Evolutionary conservation across 2,329 filamentous ascomycete genomes (phyloP).

Genomic region (Talaromyces sp.): DNA sequence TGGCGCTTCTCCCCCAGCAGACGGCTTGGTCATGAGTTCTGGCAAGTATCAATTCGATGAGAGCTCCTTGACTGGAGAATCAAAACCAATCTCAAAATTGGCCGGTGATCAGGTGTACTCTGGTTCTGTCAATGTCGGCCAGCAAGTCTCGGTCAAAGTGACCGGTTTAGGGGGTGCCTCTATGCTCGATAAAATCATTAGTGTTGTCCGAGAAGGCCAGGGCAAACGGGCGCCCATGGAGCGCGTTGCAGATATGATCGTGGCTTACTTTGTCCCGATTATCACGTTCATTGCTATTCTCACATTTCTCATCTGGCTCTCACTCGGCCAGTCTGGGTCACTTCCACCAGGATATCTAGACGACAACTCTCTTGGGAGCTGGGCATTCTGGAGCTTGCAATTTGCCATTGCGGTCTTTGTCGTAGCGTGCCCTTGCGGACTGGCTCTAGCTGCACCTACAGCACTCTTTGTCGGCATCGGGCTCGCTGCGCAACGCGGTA

Average conservation of each 20-base stretch:
- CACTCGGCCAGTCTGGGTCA: slow-evolving; percentile 39
- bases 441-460: slow-evolving; percentile 80
- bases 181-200: slow-evolving; percentile 48
- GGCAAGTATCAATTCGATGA: slow-evolving; percentile 75
- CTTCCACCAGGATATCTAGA: slow-evolving; percentile 49
- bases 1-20: slow-evolving; percentile 78
- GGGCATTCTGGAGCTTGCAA: slow-evolving; percentile 54
- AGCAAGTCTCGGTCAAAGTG: slow-evolving; percentile 41
- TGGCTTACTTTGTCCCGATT: slow-evolving; percentile 46
- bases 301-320: slow-evolving; percentile 46
- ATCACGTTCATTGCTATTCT: slow-evolving; percentile 46
- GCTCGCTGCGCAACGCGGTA: slow-evolving; percentile 72
- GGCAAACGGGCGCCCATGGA: slow-evolving; percentile 47
- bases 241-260: slow-evolving; percentile 43
- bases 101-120: slow-evolving; percentile 41
- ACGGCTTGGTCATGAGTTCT: slow-evolving; percentile 58
- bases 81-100: slow-evolving; percentile 40
- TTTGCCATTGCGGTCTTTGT: slow-evolving; percentile 82
- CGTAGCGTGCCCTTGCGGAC: slow-evolving; percentile 78
- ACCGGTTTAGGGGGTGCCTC: slow-evolving; percentile 43
- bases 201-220: slow-evolving; percentile 47
- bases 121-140: slow-evolving; percentile 45
- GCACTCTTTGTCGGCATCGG: slow-evolving; percentile 81
- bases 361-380: slow-evolving; percentile 42
- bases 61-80: slow-evolving; percentile 70